phyloP scores from a whole-genome alignment of 768 basidiomycete genomes.

The Serendipita sp. region DNA sequence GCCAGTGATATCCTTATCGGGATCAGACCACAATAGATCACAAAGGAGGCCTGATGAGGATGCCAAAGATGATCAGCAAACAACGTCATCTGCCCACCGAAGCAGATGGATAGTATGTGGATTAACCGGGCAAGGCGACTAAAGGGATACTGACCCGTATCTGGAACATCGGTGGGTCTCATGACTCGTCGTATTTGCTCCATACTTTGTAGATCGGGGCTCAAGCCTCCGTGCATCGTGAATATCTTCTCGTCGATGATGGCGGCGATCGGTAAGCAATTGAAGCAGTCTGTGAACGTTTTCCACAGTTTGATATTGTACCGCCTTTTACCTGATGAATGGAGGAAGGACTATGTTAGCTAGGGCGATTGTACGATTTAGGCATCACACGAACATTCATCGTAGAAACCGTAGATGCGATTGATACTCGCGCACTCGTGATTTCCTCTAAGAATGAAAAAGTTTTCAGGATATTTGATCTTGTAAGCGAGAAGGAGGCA shows the following conservation, averaged over 20 bases:
- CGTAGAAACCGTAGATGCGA: slow-evolving; percentile 99
- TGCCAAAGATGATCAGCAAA: slow-evolving; percentile 2
- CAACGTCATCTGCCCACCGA: neutral
- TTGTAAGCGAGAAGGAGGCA: slow-evolving; percentile 98
- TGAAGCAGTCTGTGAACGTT: slow-evolving; percentile 99
- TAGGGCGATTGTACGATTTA: neutral
- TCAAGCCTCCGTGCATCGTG: slow-evolving; percentile 96
- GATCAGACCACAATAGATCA: slow-evolving; percentile 96
- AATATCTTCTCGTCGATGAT: slow-evolving; percentile 99
- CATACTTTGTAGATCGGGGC: slow-evolving; percentile 96
- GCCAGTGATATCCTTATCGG: slow-evolving; percentile 97
- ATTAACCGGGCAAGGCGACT: too few species aligned
- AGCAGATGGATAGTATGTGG: neutral
- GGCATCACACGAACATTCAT: slow-evolving; percentile 64
- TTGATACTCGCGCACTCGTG: slow-evolving; percentile 99
- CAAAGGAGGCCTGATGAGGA: slow-evolving; percentile 59
- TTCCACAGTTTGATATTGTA: slow-evolving; percentile 99
- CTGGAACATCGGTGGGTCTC: slow-evolving; percentile 97
- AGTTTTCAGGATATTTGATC: slow-evolving; percentile 99
- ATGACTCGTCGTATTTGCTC: slow-evolving; percentile 98
- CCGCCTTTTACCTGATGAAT: slow-evolving; percentile 76
- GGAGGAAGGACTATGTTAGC: neutral
- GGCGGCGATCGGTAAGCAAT: slow-evolving; percentile 95
- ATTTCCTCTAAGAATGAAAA: slow-evolving; percentile 97
- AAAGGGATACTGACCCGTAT: slow-evolving; percentile 55